phyloP scores from a whole-genome alignment of 1,284 basidiomycete species.

The Papiliotrema laurentii region DNA sequence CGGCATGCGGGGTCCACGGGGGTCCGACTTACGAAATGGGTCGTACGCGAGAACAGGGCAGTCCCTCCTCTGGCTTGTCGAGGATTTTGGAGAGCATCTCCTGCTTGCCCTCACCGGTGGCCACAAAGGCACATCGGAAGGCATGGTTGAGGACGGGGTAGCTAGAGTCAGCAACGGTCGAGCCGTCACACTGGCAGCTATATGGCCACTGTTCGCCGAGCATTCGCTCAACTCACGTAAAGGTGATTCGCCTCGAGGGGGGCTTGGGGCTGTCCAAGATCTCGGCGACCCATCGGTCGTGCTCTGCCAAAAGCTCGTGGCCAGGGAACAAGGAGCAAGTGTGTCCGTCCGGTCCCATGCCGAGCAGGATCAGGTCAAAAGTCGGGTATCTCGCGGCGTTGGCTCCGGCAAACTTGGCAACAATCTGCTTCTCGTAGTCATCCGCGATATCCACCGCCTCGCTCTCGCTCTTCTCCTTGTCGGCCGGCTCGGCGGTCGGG shows the following conservation, averaged over 20 bases:
- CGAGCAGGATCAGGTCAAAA: conserved; percentile 90
- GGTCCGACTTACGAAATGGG: conserved; percentile 53
- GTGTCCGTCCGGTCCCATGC: conserved; percentile 93
- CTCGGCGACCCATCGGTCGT: conserved; percentile 89
- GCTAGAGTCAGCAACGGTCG: conserved; percentile 14
- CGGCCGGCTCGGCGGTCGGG: conserved; percentile 48
- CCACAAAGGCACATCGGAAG: conserved; percentile 78
- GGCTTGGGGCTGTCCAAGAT: conserved; percentile 92
- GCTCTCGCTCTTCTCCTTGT: conserved; percentile 42
- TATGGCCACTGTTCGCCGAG: not conserved
- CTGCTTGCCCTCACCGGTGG: conserved; percentile 75
- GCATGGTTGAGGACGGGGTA: conserved; percentile 92
- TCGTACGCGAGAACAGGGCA: conserved; percentile 79
- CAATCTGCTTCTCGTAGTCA: conserved; percentile 89
- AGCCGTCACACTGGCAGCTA: not conserved
- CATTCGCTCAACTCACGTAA: conserved; percentile 31
- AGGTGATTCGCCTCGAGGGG: conserved; percentile 79
- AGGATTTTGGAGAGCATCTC: conserved; percentile 70
- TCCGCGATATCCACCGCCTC: conserved; percentile 81
- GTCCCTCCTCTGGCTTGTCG: conserved; percentile 71
- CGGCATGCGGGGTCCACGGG: not conserved
- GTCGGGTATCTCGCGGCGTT: conserved; percentile 89
- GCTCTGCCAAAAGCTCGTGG: conserved; percentile 77
- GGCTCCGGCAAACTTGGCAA: conserved; percentile 80
- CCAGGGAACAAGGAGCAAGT: conserved; percentile 93